Conservation (phyloP, 1,139 yeast genomes). For the Candida freyschussii region DNA sequence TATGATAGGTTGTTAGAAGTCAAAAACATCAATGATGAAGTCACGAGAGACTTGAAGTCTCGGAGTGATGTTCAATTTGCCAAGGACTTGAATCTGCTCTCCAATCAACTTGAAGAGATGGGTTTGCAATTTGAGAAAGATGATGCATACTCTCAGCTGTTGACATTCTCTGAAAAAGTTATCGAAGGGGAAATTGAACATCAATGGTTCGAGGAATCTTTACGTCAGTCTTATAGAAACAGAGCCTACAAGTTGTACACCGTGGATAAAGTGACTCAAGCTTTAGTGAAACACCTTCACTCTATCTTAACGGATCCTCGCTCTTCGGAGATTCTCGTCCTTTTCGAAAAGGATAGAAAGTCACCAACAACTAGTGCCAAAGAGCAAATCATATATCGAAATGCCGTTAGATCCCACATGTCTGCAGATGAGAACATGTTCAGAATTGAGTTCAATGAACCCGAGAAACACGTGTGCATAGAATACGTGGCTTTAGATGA, state of each 20-base stretch:
- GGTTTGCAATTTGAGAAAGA: constrained; percentile 69
- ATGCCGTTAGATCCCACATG: constrained; percentile 80
- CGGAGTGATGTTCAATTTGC: constrained; percentile 80
- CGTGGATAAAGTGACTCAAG: constrained; percentile 86
- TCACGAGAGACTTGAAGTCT: constrained; percentile 63
- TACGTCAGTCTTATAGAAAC: constrained; percentile 93
- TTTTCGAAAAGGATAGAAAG: constrained; percentile 78
- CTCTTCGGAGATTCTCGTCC: constrained; percentile 72
- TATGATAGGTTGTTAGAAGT: constrained; percentile 78
- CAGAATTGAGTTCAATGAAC: constrained; percentile 67
- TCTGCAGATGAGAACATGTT: constrained; percentile 87
- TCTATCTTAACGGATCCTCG: constrained; percentile 72
- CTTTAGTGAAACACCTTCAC: constrained; percentile 86
- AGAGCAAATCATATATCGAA: constrained; percentile 85
- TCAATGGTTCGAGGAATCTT: constrained; percentile 91
- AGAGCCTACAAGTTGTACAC: constrained; percentile 91
- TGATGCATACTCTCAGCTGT: constrained; percentile 73
- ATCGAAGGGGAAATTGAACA: constrained; percentile 92
- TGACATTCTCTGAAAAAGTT: constrained; percentile 65
- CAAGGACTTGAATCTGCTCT: constrained; percentile 74
- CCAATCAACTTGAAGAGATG: constrained; percentile 72
- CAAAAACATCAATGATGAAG: constrained; percentile 60
- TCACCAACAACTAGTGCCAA: constrained; percentile 58
- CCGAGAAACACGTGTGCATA: constrained; percentile 52
- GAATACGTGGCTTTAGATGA: constrained; percentile 88